phyloP scores from a whole-genome alignment of 495 filamentous ascomycete genomes.

The Talaromyces trachyspermus region DNA sequence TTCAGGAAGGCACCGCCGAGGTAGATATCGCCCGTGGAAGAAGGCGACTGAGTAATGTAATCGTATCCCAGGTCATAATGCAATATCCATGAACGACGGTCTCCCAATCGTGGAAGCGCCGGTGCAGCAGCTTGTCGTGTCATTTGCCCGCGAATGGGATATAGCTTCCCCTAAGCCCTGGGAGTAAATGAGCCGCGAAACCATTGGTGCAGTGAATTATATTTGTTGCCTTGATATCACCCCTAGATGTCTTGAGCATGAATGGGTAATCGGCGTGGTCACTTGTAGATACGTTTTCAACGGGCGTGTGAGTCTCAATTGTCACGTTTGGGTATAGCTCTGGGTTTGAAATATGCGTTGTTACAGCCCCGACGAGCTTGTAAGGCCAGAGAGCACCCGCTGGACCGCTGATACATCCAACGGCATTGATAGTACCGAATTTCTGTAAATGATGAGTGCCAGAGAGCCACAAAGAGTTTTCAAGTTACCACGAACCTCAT shows the following conservation, averaged over 20 bases:
- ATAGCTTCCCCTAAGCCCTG: slow-evolving; percentile 35
- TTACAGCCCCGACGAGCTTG: slow-evolving; percentile 30
- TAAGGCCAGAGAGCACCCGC: slow-evolving; percentile 40
- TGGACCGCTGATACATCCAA: slow-evolving; percentile 22
- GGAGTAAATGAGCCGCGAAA: slow-evolving; percentile 36
- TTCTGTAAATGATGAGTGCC: neutral
- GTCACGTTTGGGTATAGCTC: slow-evolving; percentile 21
- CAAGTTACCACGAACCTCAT: slow-evolving; percentile 16
- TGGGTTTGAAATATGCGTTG: neutral
- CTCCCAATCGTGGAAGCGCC: slow-evolving; percentile 10
- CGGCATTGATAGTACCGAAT: slow-evolving; percentile 9
- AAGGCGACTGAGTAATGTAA: slow-evolving; percentile 25
- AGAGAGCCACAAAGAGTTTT: neutral
- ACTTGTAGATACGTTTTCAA: neutral
- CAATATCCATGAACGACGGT: slow-evolving; percentile 25
- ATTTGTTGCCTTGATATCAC: slow-evolving; percentile 27
- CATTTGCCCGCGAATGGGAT: slow-evolving; percentile 43
- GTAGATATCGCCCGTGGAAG: slow-evolving; percentile 9
- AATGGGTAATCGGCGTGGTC: slow-evolving; percentile 16
- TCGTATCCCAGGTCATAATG: slow-evolving; percentile 26
- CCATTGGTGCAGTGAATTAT: slow-evolving; percentile 46
- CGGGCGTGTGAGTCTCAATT: slow-evolving; percentile 34
- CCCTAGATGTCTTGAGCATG: slow-evolving; percentile 25
- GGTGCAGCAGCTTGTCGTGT: slow-evolving; percentile 25
- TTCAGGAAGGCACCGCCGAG: slow-evolving; percentile 26